phyloP scores from a whole-genome alignment of 2,329 filamentous ascomycete genomes.

The Neoascochyta sp. region DNA sequence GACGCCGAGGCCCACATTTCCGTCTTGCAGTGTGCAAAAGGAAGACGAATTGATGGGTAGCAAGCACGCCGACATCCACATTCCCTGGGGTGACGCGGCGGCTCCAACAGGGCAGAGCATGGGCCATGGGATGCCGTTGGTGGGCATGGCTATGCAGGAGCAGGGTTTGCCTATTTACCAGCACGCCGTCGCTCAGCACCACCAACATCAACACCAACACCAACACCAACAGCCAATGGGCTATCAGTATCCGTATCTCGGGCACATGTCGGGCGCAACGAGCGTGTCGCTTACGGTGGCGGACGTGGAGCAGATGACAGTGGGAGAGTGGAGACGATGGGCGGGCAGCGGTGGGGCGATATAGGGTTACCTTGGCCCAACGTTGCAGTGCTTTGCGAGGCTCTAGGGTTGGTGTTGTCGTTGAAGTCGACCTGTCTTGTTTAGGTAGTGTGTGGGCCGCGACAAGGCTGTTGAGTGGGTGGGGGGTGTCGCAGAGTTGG shows the following conservation, averaged over 20 bases:
- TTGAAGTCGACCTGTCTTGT: too few species aligned
- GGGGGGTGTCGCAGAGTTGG: too few species aligned
- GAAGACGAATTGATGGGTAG: neutral
- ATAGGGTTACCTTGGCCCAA: neutral
- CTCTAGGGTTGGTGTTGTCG: too few species aligned
- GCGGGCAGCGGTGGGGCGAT: conserved; percentile 1
- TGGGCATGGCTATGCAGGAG: conserved; percentile 2
- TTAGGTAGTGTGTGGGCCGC: too few species aligned
- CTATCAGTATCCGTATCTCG: conserved; percentile 1
- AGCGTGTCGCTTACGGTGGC: neutral
- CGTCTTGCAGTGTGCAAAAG: conserved; percentile 6
- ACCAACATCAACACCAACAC: too few species aligned
- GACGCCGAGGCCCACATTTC: conserved; percentile 9
- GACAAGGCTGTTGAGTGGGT: too few species aligned
- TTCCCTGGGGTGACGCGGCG: conserved; percentile 2
- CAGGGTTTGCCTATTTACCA: neutral
- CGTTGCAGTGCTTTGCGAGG: too few species aligned
- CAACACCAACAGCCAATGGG: conserved; percentile 2
- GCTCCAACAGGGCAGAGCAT: neutral
- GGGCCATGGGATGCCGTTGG: conserved; percentile 1
- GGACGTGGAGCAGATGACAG: conserved; percentile 3
- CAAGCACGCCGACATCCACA: conserved; percentile 1
- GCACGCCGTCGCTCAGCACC: conserved; percentile 1
- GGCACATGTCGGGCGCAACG: neutral
- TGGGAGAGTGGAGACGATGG: conserved; percentile 7